Base-by-base conservation (phyloP, 305 asterid species). In the Stenogyne calaminthoides region DNA sequence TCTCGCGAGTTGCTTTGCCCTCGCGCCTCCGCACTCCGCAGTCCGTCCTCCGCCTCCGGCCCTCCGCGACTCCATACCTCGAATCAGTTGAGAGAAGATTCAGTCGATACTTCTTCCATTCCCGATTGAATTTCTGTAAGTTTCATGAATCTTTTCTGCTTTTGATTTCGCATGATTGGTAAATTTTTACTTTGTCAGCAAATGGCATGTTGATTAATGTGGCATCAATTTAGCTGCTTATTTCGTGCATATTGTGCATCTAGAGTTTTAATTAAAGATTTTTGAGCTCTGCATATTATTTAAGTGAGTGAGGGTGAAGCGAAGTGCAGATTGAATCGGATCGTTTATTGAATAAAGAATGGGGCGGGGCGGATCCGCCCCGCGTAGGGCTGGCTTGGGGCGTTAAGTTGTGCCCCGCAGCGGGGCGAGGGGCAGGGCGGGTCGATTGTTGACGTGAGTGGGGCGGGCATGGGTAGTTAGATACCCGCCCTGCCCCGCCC, bases 61-160 rank as follows among this genome's bases (percentile, higher is more conserved):
- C n/a, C n/a, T n/a, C n/a, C n/a, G n/a, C n/a, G n/a, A 62, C 55
- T 70, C 8, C 42, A 40, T 1, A 22, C 37, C 55, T 34, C 47
- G 7, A 4, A 6, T 44, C 68, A 55, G 42, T 37, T 19, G 7
- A 12, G 39, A 66, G 27, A 8, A 54, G 29, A 57, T 42, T 58
- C 36, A 32, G 37, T 14, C 58, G 16, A 7, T 51, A 40, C 7
- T 40, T 37, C 54, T 22, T 44, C 52, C 36, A 14, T 39, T 36
- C 64, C 34, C 47, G 80, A 46, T 76, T 70, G 76, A 76, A 36
- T 70, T 66, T 73, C 47, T 36, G 84, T 82, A 66, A 76, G 86
- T 66, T 72, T 67, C 60, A 44, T 14, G 15, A 22, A 54, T 47
- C 11, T 3, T 16, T 65, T 71, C 63, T 51, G 32, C 9, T 64